A percentile compares a stretch with the other conserved stretches of the same genome.
Conservation (phyloP, 345 rosid genomes). For the Laguncularia racemosa region DNA sequence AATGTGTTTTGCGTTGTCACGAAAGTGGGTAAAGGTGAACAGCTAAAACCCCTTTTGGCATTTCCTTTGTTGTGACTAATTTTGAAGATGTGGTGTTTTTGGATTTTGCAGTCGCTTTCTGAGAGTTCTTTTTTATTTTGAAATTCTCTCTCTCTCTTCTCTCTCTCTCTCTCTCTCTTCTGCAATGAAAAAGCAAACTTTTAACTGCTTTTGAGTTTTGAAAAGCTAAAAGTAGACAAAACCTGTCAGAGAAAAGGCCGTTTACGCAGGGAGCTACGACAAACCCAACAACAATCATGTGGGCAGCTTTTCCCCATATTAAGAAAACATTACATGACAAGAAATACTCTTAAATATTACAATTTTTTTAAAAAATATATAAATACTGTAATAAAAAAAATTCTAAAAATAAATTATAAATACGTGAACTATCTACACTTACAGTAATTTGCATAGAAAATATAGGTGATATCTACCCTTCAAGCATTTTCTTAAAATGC, state of each 20-base stretch:
- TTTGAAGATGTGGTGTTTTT: not conserved
- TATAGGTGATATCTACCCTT: too few species aligned
- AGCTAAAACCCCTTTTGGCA: too few species aligned
- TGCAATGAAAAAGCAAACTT: not conserved
- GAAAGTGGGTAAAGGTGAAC: too few species aligned
- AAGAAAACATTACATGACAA: too few species aligned
- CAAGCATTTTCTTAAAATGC: too few species aligned
- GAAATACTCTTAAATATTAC: too few species aligned
- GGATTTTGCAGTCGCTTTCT: not conserved
- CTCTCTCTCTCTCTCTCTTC: not conserved
- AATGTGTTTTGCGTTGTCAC: not conserved
- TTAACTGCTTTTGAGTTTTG: not conserved
- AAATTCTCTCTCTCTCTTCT: not conserved
- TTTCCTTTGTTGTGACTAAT: not conserved
- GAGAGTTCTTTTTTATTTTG: not conserved
- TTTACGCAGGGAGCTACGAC: conserved; percentile 2
- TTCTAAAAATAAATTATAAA: too few species aligned
- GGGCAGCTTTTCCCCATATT: not conserved
- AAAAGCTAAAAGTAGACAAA: not conserved
- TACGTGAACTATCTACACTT: too few species aligned
- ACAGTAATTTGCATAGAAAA: too few species aligned
- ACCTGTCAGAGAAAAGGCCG: conserved; percentile 3
- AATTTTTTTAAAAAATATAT: too few species aligned
- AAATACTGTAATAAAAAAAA: too few species aligned
- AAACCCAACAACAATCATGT: conserved; percentile 4